Base-by-base conservation (phyloP, 306 rosid genomes). In the Lathyrus oleraceus region DNA sequence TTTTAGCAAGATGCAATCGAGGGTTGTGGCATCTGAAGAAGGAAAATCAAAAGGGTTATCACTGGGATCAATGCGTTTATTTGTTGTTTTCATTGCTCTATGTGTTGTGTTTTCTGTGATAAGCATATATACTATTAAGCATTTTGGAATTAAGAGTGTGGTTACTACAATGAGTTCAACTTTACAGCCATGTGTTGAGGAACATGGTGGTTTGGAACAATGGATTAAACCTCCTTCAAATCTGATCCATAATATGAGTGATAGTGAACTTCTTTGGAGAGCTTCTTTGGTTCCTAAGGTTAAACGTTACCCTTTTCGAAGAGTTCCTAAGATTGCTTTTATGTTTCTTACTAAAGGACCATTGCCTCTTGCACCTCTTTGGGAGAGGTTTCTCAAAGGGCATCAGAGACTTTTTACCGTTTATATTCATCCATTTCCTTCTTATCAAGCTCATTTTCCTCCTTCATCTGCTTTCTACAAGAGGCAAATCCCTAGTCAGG, bases 301-400 rank as follows among this genome's bases (percentile, higher is more conserved):
- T 14, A 79, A 74, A 59, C 61, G 59, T n/a, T 91, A 86, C 75
- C 99, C 99, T 62, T 91, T 81, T 58, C 20, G 49, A 12, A 86
- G 96, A 71, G 95, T 89, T 79, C 97, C 91, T 0, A 95, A 91
- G 89, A 78, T 91, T 79, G 99, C 97, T 25, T 85, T 95, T 40
- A 91, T 95, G 99, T 95, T 95, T 82, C 77, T 95, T 82, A 91
- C 97, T 6, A 95, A 91, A 70, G 99, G 99, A 20, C 92, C 95
- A 1, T 71, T 95, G 89, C 99, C 96, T 6, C 74, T 95, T 16
- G 88, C 99, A 32, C 95, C 92, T 5, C 88, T 95, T 44, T 95
- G 97, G 99, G 97, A 95, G 87, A 95, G 86, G 82, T 95, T 95
- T 89, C 64, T 95, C 28, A 79, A 82, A 69, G 97, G 96, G 2